Conservation (phyloP, 805 yeast genomes). For the Candida suzukii region DNA sequence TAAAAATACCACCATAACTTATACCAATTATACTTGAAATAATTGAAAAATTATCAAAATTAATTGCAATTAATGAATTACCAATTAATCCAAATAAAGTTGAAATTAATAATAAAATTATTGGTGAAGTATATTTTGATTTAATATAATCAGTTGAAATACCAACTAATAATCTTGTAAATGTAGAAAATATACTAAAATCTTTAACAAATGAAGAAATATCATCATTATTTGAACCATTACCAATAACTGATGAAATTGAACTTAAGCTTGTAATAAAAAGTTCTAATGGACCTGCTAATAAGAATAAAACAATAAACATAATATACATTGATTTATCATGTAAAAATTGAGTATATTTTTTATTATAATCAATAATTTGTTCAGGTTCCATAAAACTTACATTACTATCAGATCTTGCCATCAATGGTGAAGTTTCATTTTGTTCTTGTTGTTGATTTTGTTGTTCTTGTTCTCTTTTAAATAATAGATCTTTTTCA, state of each 20-base stretch:
- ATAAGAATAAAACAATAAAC: constrained; percentile 54
- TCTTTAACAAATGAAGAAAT: constrained; percentile 47
- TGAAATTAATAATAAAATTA: constrained; percentile 2
- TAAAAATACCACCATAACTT: constrained; percentile 76
- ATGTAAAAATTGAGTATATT: constrained; percentile 27
- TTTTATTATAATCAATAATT: constrained; percentile 13
- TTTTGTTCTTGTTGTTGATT: constrained; percentile 3
- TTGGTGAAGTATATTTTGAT: constrained; percentile 6
- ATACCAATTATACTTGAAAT: constrained; percentile 53
- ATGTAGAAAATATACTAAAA: constrained; percentile 60
- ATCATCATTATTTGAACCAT: constrained; percentile 1
- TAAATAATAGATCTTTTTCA: constrained; percentile 40
- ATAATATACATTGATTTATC: constrained; percentile 60
- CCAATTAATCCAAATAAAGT: constrained; percentile 2
- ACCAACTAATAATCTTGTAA: constrained; percentile 60
- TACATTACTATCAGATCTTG: neutral
- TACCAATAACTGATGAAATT: constrained; percentile 38
- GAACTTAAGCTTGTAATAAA: constrained; percentile 77
- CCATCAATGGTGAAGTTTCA: constrained; percentile 28
- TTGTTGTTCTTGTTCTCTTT: constrained; percentile 14
- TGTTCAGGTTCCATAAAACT: constrained; percentile 16
- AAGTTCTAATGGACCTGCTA: constrained; percentile 81
- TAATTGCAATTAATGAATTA: constrained; percentile 8
- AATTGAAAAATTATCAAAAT: constrained; percentile 5
- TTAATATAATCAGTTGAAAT: constrained; percentile 46